Conservation (phyloP, 306 rosid genomes). For the Ochetophila trinervis region DNA sequence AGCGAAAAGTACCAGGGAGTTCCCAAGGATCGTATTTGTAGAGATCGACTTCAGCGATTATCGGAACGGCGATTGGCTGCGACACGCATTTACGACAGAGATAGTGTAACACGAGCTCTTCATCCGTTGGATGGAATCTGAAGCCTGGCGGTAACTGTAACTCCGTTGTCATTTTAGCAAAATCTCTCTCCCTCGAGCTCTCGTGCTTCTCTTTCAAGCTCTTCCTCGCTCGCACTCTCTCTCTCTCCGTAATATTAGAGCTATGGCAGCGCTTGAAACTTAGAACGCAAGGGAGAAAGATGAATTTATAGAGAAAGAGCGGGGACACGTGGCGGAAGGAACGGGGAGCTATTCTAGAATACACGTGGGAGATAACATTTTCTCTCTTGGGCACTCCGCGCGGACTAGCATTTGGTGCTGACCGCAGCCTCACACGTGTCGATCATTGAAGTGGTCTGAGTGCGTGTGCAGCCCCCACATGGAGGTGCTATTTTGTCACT, state of each 20-base stretch:
- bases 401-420: slow-evolving; percentile 17
- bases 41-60: slow-evolving; percentile 84
- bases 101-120: slow-evolving; percentile 88
- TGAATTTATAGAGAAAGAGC: slow-evolving; percentile 37
- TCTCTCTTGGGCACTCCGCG: slow-evolving; percentile 19
- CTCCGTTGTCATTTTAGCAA: slow-evolving; percentile 44
- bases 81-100: slow-evolving; percentile 82
- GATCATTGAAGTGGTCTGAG: slow-evolving; percentile 22
- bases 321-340: slow-evolving; percentile 45
- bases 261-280: slow-evolving; percentile 78
- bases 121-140: slow-evolving; percentile 96
- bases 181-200: too few species aligned
- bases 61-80: slow-evolving; percentile 68
- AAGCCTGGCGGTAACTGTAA: slow-evolving; percentile 86
- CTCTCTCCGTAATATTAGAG: background rate
- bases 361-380: slow-evolving; percentile 69
- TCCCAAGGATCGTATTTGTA: slow-evolving; percentile 90
- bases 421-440: slow-evolving; percentile 53
- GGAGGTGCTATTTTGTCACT: slow-evolving; percentile 67
- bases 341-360: slow-evolving; percentile 42
- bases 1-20: slow-evolving; percentile 55
- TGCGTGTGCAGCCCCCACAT: slow-evolving; percentile 46
- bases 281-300: slow-evolving; percentile 39
- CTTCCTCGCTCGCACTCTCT: too few species aligned
- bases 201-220: too few species aligned